These are phyloP conservation scores for Endotrypanum monterogeii DNA, from an alignment of 208 protist species.

Conservation along the genomic window DNA sequence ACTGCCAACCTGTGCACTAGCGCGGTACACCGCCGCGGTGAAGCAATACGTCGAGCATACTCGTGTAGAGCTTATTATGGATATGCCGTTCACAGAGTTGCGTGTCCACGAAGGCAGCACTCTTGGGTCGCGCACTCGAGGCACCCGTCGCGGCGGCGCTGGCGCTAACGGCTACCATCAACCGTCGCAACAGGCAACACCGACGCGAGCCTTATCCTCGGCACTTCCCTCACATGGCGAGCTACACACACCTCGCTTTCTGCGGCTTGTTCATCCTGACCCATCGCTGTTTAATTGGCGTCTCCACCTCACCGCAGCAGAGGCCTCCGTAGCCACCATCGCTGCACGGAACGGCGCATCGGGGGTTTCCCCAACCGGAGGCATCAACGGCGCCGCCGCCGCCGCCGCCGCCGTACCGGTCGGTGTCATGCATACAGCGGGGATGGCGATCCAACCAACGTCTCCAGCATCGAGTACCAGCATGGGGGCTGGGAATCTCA, in stretches of 20 bases:
- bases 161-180: not conserved
- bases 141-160: constrained; percentile 3
- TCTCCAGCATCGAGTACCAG: not conserved
- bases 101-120: not conserved
- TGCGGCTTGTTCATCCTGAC: constrained; percentile 50
- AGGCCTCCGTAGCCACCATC: constrained; percentile 8
- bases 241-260: constrained; percentile 54
- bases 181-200: not conserved
- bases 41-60: constrained; percentile 40
- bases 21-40: constrained; percentile 47
- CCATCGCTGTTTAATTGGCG: constrained; percentile 40
- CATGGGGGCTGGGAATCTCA: not conserved
- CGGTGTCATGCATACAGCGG: not conserved
- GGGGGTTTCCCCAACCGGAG: not conserved
- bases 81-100: constrained; percentile 21
- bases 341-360: not conserved
- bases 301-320: constrained; percentile 20
- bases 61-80: constrained; percentile 23
- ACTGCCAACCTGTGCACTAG: constrained; percentile 32
- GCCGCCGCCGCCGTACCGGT: not conserved
- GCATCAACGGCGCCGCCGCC: not conserved
- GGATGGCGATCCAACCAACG: not conserved
- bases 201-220: not conserved
- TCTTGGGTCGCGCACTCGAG: not conserved
- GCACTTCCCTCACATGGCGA: constrained; percentile 47